Base-by-base conservation (phyloP, 768 basidiomycete species). In the Rhodotorula babjevae region DNA sequence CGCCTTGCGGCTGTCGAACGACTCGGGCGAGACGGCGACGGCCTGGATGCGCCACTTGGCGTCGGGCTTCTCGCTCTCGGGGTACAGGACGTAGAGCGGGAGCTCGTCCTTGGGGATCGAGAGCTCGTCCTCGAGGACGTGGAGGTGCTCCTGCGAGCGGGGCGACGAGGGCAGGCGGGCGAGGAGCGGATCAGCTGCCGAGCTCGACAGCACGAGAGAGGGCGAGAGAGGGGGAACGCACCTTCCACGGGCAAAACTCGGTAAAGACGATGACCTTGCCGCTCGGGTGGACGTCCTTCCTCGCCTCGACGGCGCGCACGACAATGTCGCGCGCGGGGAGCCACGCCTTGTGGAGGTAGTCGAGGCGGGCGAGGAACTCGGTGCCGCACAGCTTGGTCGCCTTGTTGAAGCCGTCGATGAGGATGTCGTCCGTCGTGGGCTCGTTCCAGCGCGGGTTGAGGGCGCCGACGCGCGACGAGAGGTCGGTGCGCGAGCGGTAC, bases 381-480 rank as follows among this genome's bases (percentile, higher is more conserved):
- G 85, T 83, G 11, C 96, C 95, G 0, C 93, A 87, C 52, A 98
- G 82, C 49, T 82, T 81, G 9, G 93, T 96, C 4, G 96, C 95
- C 74, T 87, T 85, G 64, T 82, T 81, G 81, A 99, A 99, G 75
- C 89, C 59, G 80, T 93, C 93, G 82, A 96, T 90, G 56, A 90
- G 82, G 33, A 84, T 83, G 67, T 85, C 79, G n/a, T 88, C 82
- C 77, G 87, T 87, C n/a, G 83, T 80, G 8, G 86, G 80, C 80
- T 95, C 87, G 80, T 97, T 97, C 95, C 95, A 99, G 15, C 87
- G 83, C 7, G 95, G 92, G 81, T 99, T 99, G 61, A 98, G 85
- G 77, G 84, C 83, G 12, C 86, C 87, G 36, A 99, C 90, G 69
- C 95, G 88, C 75, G 87, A 87, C 23, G 90, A 90, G 12, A 99